Conservation (phyloP, 129 eudicot species). For the Daucus carota region DH1_v3.0 NC_030386.2:34762001-34762500, state of each 20-base stretch:
- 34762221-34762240: constrained; percentile 41
- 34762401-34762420: neutral
- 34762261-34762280: neutral
- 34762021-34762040: constrained; percentile 36
- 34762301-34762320: neutral
- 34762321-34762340: constrained; percentile 35
- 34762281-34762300: neutral
- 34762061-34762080: neutral
- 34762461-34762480: constrained; percentile 4
- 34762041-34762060: constrained; percentile 39
- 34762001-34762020: constrained; percentile 42
- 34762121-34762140: constrained; percentile 22
- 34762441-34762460: neutral
- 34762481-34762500: constrained; percentile 51
- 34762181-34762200: constrained; percentile 30
- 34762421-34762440: neutral
- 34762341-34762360: constrained; percentile 17
- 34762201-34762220: constrained; percentile 51
- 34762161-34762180: constrained; percentile 50
- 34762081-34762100: neutral
- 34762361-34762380: constrained; percentile 5
- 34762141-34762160: constrained; percentile 66
- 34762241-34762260: constrained; percentile 18
- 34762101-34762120: neutral
- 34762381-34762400: constrained; percentile 31